Evolutionary conservation across 75 land plant genomes (phyloP), one percentile per base, ranked within the genome.

Genomic region (Sequoia sempervirens): DNA sequence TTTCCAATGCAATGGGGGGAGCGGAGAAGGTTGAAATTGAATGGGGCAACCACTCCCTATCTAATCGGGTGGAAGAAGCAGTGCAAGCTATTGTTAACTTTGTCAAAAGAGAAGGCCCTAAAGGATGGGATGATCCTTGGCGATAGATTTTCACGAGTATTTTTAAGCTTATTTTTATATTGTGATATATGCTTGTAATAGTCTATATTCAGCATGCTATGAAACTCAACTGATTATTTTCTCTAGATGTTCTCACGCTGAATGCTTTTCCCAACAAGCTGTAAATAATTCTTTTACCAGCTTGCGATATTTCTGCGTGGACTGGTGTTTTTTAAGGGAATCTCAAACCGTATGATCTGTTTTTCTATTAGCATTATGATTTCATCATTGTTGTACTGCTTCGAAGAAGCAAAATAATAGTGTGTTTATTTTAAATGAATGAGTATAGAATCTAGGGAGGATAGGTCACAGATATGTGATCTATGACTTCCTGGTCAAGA

Each of bases 121-220:
- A 92, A 85, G 99, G 98, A 18, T 96, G 99, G 99, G 97, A 98
- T 89, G 99, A 98, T 87, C 99, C 99, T 18, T 98, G 99, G 99
- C 85, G 79, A 53, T 96, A 82, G 74, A 83, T 17, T 50, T 30
- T 40, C 36, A 28, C 2, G 45, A 9, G 70, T 52, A 1, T 61
- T 36, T 75, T 36, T 75, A 75, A 75, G 78, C 41, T 75, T 61
- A 28, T 4, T 26, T 61, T 26, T 5, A 26, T 61, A 6, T 6
- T 5, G 66, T 6, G 8, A 61, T 61, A 1, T 2, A 23, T 61
- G 66, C 66, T 61, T 26, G 28, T 61, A 61, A 61, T 61, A 61
- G 6, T 23, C 8, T 61, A 23, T 61, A 61, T 26, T 61, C 66
- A 23, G 66, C 66, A 61, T 61, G 26, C 8, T 23, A 20, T 61